These are phyloP conservation scores for Solanum hybrid DNA, from an alignment of 305 asterid species.

Conservation along the genomic window DNA sequence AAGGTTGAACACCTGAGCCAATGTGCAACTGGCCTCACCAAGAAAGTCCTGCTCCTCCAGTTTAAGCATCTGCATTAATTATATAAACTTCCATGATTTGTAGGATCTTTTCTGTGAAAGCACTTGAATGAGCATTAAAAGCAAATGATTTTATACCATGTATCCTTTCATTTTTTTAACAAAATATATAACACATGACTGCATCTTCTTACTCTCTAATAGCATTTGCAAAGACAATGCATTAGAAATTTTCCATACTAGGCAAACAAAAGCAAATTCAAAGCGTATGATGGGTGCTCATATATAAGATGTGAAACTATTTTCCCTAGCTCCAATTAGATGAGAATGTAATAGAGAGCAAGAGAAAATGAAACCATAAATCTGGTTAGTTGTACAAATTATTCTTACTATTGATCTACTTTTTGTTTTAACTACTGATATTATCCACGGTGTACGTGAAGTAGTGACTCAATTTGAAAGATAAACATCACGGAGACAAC, in stretches of 20 bases:
- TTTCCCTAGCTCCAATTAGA: neutral
- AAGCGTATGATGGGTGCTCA: neutral
- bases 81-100: slow-evolving; percentile 1
- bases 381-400: neutral
- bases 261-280: neutral
- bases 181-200: neutral
- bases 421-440: neutral
- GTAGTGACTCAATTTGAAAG: neutral
- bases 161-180: neutral
- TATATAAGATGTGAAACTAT: neutral
- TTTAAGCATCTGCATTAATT: slow-evolving; percentile 47
- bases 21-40: slow-evolving; percentile 79
- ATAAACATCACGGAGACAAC: neutral
- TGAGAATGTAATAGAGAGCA: neutral
- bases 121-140: slow-evolving; percentile 5
- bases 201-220: neutral
- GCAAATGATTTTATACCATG: neutral
- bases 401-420: neutral
- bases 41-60: slow-evolving; percentile 96
- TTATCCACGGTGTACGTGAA: neutral
- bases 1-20: slow-evolving; percentile 59
- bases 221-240: neutral
- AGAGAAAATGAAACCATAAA: neutral
- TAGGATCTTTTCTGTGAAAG: neutral
- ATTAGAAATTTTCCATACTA: neutral